Evolutionary conservation across 352 stramenopile genomes (phyloP).

Genomic region (Globisporangium radiosum): DNA sequence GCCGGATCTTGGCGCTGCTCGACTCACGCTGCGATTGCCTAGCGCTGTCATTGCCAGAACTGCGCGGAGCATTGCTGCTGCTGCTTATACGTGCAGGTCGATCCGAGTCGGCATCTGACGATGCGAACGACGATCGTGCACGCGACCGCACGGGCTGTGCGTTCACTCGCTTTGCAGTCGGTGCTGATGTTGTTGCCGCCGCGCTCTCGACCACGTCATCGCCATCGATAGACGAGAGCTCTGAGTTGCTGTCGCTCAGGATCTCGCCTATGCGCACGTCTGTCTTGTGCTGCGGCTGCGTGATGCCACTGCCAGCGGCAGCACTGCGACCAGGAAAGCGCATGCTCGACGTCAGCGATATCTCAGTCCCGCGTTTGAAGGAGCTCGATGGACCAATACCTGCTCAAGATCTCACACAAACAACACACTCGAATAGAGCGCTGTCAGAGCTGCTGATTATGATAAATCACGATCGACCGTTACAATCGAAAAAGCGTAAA

Average conservation of each 20-base stretch:
- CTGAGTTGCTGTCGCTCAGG: conserved; percentile 52
- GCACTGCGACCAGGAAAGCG: too few relatives aligned
- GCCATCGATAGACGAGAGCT: conserved; percentile 27
- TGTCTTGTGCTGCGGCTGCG: not conserved
- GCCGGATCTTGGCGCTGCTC: conserved; percentile 13
- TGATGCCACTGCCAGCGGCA: not conserved
- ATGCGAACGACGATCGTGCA: not conserved
- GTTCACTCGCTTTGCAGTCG: not conserved
- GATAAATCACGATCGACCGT: too few relatives aligned
- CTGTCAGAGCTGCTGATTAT: too few relatives aligned
- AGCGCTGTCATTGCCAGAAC: not conserved
- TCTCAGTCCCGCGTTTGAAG: too few relatives aligned
- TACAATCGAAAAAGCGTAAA: too few relatives aligned
- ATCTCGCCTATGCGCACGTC: conserved; percentile 38
- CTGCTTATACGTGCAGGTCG: not conserved
- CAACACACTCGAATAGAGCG: too few relatives aligned
- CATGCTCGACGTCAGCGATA: too few relatives aligned
- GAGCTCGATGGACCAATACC: too few relatives aligned
- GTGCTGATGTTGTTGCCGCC: not conserved
- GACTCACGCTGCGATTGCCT: conserved; percentile 1
- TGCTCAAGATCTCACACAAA: too few relatives aligned
- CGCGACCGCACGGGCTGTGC: not conserved
- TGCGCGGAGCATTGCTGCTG: not conserved
- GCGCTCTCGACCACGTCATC: conserved; percentile 8
- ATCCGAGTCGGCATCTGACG: not conserved